Base-by-base conservation (phyloP, 179 eudicot species). In the Carnegiea gigantea region DNA sequence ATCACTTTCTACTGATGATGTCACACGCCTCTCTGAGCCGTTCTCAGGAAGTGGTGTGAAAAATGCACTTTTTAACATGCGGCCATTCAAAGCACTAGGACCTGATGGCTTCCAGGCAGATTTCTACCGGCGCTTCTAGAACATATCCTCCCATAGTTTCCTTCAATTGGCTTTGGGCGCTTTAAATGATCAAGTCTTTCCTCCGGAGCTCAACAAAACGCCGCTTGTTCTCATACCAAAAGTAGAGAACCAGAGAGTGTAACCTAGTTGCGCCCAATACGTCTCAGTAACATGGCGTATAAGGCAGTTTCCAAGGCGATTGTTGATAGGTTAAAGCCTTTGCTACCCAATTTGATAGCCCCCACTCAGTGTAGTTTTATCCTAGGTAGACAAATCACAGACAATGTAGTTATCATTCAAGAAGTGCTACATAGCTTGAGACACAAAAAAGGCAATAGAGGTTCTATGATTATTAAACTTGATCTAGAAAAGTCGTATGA, bases 381-480 rank as follows among this genome's bases (percentile, higher is more conserved):
- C 0, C 80, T 8, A 0, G 73, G 80, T 1, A 20, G 59, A 2
- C 51, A 23, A 20, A 78, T 78, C 9, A 36, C 21, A 0, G 73
- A 78, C 6, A 78, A 78, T 24, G 67, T 78, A 4, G 64, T 44
- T 5, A 24, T 78, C 12, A 33, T 64, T 0, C 75, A 78, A 67
- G 81, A 78, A 14, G 81, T 24, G 11, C 4, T 78, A 0, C 33
- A 78, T n/a, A 17, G 20, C 1, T 30, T 78, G 80, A 24, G 12
- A 1, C 7, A 4, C 3, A 36, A 21, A 11, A 40, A 78, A 23
- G n/a, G 54, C 0, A 5, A 38, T 9, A 65, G 12, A 7, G 62
- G 74, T 0, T 67, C 9, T 0, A 65, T 78, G 44, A 9, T 33
- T 3, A 10, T 67, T 9, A 68, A 78, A 1, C 5, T 78, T 0